Evolutionary conservation across 169 alveolate genomes (phyloP), one percentile per base, ranked within the genome.

Genomic region (Cryptosporidium canis): DNA sequence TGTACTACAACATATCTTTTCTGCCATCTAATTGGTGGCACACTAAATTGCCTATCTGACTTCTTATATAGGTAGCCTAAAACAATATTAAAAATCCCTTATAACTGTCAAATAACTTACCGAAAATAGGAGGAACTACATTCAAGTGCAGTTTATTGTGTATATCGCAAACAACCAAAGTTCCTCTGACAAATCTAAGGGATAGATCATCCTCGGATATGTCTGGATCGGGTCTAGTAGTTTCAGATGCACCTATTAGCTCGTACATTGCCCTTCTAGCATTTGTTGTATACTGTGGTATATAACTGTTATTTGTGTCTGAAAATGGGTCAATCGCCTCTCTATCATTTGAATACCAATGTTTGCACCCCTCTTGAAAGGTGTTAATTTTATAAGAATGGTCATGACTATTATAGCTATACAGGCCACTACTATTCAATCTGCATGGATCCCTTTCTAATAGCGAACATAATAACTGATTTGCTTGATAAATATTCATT

Each of bases 231-330:
- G 87, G 87, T 31, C 68, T 77, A 11, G 71, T 45, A 21, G 43
- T 24, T 55, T 77, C 87, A 1, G 87, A 77, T 61, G 87, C 51
- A 39, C 87, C 87, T n/a, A 77, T 77, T 11, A 77, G 55, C 45
- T 77, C 87, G 37, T 58, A 77, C 87, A 77, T 77, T 12, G 87
- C 87, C 47, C 87, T 77, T 77, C 87, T 77, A 21, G 87, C 87
- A 39, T 55, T 77, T 5, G 77, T 77, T 8, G 87, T 77, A 77
- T 77, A 77, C 33, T 77, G 87, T 6, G 87, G 87, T 43, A 77
- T 77, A 58, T 61, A 77, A 39, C 87, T 77, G 5, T 77, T 77
- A 43, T 77, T 77, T 51, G 68, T 55, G 35, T 55, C 87, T 18
- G 87, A 77, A 58, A 77, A 77, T 12, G 87, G 87, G 29, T 77